phyloP scores from a whole-genome alignment of 2,329 filamentous ascomycete species.

The Fusarium newnesense region DNA sequence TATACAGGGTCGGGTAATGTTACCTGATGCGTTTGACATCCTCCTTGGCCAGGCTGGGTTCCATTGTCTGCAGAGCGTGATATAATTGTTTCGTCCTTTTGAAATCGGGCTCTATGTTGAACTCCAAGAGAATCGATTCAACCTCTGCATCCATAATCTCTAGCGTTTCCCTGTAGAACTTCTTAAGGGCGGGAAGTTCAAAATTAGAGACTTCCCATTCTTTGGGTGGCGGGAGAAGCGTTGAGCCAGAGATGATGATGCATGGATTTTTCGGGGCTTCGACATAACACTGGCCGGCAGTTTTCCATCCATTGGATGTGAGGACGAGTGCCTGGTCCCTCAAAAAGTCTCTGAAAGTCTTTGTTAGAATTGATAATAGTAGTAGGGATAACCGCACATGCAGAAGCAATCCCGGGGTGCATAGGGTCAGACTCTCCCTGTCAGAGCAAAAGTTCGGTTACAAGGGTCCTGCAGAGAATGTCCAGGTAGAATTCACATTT shows the following conservation, averaged over 20 bases:
- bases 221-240: not conserved
- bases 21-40: not conserved
- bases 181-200: not conserved
- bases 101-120: not conserved
- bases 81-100: not conserved
- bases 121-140: not conserved
- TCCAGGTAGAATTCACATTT: no score
- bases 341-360: no score
- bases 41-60: not conserved
- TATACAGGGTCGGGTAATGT: not conserved
- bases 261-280: not conserved
- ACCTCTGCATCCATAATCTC: not conserved
- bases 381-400: no score
- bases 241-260: not conserved
- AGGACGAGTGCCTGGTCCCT: not conserved
- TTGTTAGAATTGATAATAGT: no score
- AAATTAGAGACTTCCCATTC: not conserved
- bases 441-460: no score
- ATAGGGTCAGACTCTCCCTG: no score
- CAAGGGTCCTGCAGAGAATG: no score
- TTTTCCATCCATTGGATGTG: not conserved
- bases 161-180: constrained; percentile 6
- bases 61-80: not conserved
- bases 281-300: not conserved
- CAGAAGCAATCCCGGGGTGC: no score